phyloP scores from a whole-genome alignment of 2,329 filamentous ascomycete genomes.

The Neobulgaria alba region DNA sequence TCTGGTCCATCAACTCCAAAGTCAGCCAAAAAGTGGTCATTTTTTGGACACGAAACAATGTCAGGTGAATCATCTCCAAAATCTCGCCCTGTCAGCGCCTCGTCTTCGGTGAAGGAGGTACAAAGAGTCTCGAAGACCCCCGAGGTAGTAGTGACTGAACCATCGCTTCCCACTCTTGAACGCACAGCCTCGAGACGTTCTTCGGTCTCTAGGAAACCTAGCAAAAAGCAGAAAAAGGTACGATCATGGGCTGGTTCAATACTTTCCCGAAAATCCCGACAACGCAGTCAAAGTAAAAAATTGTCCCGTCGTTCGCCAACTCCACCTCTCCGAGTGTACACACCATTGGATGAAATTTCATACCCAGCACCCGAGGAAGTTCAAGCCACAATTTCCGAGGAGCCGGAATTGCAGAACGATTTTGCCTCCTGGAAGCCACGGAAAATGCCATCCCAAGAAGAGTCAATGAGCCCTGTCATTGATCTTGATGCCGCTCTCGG shows the following conservation, averaged over 20 bases:
- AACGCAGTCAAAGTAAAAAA: conserved; percentile 35
- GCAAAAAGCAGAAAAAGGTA: conserved; percentile 62
- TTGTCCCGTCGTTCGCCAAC: conserved; percentile 33
- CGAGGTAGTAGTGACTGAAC: conserved; percentile 5
- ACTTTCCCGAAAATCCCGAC: conserved; percentile 39
- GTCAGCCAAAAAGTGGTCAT: conserved; percentile 29
- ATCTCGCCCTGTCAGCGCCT: conserved; percentile 35
- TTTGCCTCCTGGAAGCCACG: conserved; percentile 33
- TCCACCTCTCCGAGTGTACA: conserved; percentile 33
- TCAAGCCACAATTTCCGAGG: conserved; percentile 7
- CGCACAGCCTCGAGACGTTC: conserved; percentile 20
- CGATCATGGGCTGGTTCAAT: conserved; percentile 51
- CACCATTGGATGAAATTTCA: conserved; percentile 20
- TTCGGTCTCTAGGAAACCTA: conserved; percentile 26
- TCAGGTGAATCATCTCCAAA: conserved; percentile 38
- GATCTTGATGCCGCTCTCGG: conserved; percentile 90
- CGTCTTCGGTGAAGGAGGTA: conserved; percentile 32
- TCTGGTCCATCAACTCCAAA: conserved; percentile 28
- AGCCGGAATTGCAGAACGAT: conserved; percentile 19
- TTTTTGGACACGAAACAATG: conserved; percentile 24
- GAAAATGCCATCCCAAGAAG: conserved; percentile 38
- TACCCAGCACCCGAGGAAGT: conserved; percentile 15
- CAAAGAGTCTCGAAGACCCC: conserved; percentile 20
- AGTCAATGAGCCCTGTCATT: conserved; percentile 71
- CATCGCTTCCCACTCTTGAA: conserved; percentile 20